Evolutionary conservation across 441 rosid genomes (phyloP).

Genomic region (Gossypium schwendimanii): DNA sequence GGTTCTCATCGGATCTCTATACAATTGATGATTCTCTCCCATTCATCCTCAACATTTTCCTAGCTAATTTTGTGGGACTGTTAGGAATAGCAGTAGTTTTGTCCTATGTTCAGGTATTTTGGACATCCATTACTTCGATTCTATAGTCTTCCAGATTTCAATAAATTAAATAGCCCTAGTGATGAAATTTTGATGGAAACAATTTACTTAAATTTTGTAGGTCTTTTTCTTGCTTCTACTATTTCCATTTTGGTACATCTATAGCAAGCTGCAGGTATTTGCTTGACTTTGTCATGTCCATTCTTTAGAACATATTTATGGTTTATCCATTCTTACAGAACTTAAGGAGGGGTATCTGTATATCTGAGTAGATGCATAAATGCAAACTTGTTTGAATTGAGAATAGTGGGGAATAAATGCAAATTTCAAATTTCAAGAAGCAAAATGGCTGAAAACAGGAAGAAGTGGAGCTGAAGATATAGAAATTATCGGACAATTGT

Average conservation of each 20-base stretch:
- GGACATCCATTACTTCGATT: constrained; percentile 14
- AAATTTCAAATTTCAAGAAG: neutral
- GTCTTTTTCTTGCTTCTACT: constrained; percentile 74
- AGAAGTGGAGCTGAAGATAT: neutral
- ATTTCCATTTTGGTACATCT: constrained; percentile 89
- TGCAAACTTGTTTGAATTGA: neutral
- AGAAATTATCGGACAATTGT: neutral
- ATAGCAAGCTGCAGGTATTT: constrained; percentile 85
- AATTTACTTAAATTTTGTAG: constrained; percentile 34
- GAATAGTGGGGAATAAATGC: neutral
- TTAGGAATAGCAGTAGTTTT: constrained; percentile 76
- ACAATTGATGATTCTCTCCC: constrained; percentile 98
- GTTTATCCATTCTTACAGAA: neutral
- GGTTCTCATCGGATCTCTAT: constrained; percentile 95
- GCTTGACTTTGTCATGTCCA: constrained; percentile 6
- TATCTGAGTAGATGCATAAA: neutral
- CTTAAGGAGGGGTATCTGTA: neutral
- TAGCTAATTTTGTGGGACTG: constrained; percentile 90
- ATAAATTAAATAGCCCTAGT: neutral
- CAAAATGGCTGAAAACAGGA: neutral
- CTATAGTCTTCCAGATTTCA: constrained; percentile 3
- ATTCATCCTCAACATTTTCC: constrained; percentile 87
- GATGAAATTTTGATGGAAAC: constrained; percentile 8
- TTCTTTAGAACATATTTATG: neutral
- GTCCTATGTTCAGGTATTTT: constrained; percentile 82